Percentiles rank a stretch among this genome's conserved stretches.
Evolutionary conservation across 2,329 filamentous ascomycete genomes (phyloP).

Genomic region (Aureobasidium sp.): DNA sequence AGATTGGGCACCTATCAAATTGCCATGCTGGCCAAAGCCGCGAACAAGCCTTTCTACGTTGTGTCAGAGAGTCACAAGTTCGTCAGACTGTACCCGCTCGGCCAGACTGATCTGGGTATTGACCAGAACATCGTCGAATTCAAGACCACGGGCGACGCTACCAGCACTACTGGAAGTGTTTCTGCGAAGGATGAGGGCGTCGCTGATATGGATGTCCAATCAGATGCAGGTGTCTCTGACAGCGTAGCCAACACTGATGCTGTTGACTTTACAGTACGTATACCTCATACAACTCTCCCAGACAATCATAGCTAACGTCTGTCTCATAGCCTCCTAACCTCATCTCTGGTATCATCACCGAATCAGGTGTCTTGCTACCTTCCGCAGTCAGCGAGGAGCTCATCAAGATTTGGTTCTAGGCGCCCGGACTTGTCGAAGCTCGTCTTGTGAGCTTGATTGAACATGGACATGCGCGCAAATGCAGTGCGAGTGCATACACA

Average conservation of each 20-base stretch:
- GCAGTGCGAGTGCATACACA: not conserved
- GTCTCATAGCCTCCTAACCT: conserved; percentile 54
- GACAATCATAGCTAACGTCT: conserved; percentile 22
- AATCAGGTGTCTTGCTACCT: conserved; percentile 64
- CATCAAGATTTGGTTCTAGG: conserved; percentile 53
- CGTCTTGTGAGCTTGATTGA: conserved; percentile 3
- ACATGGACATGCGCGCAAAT: not conserved
- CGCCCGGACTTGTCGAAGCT: conserved; percentile 1
- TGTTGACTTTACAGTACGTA: conserved; percentile 63
- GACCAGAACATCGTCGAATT: conserved; percentile 74
- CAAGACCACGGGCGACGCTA: conserved; percentile 41
- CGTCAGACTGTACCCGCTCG: conserved; percentile 74
- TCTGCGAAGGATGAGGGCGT: conserved; percentile 23
- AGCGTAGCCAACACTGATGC: conserved; percentile 35
- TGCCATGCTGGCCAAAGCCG: conserved; percentile 67
- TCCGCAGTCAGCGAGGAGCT: conserved; percentile 64
- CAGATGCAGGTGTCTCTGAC: conserved; percentile 18
- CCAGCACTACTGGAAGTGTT: conserved; percentile 11
- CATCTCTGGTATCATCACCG: conserved; percentile 68
- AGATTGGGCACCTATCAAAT: conserved; percentile 83
- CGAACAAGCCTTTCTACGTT: conserved; percentile 76
- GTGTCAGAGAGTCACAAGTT: conserved; percentile 97
- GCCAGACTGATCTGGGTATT: conserved; percentile 74
- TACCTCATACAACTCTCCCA: not conserved
- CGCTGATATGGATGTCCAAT: conserved; percentile 26